Evolutionary conservation across 1,284 basidiomycete species (phyloP), one percentile per base, ranked within the genome.

Genomic region (Sporisorium reilianum): DNA sequence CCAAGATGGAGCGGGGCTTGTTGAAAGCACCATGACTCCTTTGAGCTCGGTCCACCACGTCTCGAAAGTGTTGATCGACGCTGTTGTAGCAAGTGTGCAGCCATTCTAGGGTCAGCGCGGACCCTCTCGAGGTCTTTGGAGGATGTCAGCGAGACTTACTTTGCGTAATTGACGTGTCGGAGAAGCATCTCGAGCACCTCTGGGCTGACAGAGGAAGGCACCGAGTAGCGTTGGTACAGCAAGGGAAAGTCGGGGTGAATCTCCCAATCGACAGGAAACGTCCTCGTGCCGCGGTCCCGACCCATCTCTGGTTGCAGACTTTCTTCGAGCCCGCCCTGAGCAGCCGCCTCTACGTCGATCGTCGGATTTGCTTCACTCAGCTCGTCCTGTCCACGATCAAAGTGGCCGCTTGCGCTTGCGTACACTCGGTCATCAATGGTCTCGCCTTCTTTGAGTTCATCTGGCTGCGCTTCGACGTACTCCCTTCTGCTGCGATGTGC

Each of bases 161-260:
- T n/a, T 6, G 60, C 40, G 28, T 26, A 32, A 32, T 64, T 51
- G 12, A 66, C 4, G 7, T 49, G 54, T 23, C 61, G 40, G 12
- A 73, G 50, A n/a, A 76, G 53, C 50, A 61, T 56, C 40, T 61
- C 61, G 16, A 64, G 55, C 42, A 64, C 59, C 23, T 69, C 69
- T 9, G 64, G 69, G 16, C 62, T 65, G 38, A 76, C 69, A 10
- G 70, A 69, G 1, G 75, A 74, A 4, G 75, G 63, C 0, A 77
- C 63, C 18, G 42, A 54, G 40, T 77, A 77, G 26, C 66, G 55
- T 23, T 65, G 75, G 25, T 77, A 77, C 9, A 77, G 55, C 44
- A 60, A 28, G 8, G 66, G 66, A 50, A 77, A 77, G 18, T 50
- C 55, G 0, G 55, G 34, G 34, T 68, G 68, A 10, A 64, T 63